Conservation (phyloP, 2,329 filamentous ascomycete species). For the Madurella fahalii region DNA sequence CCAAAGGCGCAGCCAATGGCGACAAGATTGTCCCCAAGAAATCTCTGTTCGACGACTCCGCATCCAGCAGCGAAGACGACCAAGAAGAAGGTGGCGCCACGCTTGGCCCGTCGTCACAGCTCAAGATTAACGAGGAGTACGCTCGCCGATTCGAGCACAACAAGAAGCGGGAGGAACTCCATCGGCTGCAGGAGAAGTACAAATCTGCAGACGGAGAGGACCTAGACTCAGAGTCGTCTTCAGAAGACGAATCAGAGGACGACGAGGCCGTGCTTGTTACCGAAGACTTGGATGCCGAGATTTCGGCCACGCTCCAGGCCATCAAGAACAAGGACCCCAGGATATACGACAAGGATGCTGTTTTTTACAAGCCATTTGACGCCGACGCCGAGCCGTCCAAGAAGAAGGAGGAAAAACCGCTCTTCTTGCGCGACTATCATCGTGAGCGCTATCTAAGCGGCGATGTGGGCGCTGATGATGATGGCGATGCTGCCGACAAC, state of each 20-base stretch:
- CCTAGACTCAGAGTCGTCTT: slow-evolving; percentile 54
- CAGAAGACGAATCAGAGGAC: slow-evolving; percentile 77
- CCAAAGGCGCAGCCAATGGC: slow-evolving; percentile 6
- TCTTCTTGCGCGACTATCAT: slow-evolving; percentile 87
- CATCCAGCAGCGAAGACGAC: slow-evolving; percentile 41
- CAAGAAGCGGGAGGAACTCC: slow-evolving; percentile 88
- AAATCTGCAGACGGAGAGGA: slow-evolving; percentile 44
- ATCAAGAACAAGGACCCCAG: slow-evolving; percentile 87
- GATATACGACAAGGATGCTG: slow-evolving; percentile 76
- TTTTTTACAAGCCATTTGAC: slow-evolving; percentile 69
- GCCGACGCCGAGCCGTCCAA: slow-evolving; percentile 38
- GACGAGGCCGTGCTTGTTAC: slow-evolving; percentile 86
- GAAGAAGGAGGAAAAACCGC: slow-evolving; percentile 71
- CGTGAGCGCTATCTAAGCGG: slow-evolving; percentile 81
- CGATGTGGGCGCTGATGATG: slow-evolving; percentile 53
- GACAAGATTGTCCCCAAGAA: slow-evolving; percentile 37
- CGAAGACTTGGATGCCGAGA: slow-evolving; percentile 78
- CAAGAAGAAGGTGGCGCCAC: slow-evolving; percentile 38
- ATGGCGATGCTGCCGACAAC: slow-evolving; percentile 38
- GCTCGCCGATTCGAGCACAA: slow-evolving; percentile 91
- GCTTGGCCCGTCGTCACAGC: slow-evolving; percentile 33
- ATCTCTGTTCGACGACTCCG: slow-evolving; percentile 50
- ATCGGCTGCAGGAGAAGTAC: slow-evolving; percentile 86
- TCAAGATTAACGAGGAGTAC: slow-evolving; percentile 89
- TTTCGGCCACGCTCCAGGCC: slow-evolving; percentile 79